These are phyloP conservation scores for Sphaerulina musiva DNA, from an alignment of 2,329 filamentous ascomycete species.

Conservation along the genomic window DNA sequence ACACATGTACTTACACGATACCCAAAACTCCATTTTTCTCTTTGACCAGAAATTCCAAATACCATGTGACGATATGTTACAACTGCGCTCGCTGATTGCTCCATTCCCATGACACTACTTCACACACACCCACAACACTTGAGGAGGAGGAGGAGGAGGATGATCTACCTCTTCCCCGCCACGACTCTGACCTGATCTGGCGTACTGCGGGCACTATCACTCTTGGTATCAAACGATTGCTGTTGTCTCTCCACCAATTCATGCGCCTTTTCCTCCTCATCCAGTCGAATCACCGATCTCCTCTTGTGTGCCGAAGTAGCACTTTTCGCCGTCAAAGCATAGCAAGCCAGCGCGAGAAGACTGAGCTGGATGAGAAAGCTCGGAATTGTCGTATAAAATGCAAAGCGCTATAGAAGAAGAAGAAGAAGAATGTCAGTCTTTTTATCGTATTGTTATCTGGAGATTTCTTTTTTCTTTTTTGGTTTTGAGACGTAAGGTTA, in stretches of 20 bases:
- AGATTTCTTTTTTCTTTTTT: too few relatives aligned
- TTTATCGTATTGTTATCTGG: too few relatives aligned
- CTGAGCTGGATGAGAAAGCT: slow-evolving; percentile 37
- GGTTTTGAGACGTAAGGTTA: too few relatives aligned
- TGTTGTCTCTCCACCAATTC: slow-evolving; percentile 14
- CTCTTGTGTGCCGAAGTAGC: not conserved
- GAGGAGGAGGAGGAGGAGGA: not conserved
- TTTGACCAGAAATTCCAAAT: too few relatives aligned
- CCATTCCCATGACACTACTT: not conserved
- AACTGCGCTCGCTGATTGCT: not conserved
- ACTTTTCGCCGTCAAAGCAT: slow-evolving; percentile 8
- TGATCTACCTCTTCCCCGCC: slow-evolving; percentile 8
- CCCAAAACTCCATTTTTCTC: too few relatives aligned
- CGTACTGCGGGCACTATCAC: slow-evolving; percentile 15
- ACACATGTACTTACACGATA: not conserved
- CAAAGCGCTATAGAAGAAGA: slow-evolving; percentile 34
- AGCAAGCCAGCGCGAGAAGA: slow-evolving; percentile 21
- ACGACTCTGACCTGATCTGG: slow-evolving; percentile 16
- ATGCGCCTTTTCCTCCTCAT: slow-evolving; percentile 24
- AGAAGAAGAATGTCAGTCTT: not conserved
- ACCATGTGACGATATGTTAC: not conserved
- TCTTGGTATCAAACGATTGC: slow-evolving; percentile 20
- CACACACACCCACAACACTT: too few relatives aligned
- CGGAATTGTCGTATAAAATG: slow-evolving; percentile 39
- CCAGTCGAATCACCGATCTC: slow-evolving; percentile 11